Conservation (phyloP, 2,329 filamentous ascomycete genomes). For the Hymenoscyphus fraxineus region DNA sequence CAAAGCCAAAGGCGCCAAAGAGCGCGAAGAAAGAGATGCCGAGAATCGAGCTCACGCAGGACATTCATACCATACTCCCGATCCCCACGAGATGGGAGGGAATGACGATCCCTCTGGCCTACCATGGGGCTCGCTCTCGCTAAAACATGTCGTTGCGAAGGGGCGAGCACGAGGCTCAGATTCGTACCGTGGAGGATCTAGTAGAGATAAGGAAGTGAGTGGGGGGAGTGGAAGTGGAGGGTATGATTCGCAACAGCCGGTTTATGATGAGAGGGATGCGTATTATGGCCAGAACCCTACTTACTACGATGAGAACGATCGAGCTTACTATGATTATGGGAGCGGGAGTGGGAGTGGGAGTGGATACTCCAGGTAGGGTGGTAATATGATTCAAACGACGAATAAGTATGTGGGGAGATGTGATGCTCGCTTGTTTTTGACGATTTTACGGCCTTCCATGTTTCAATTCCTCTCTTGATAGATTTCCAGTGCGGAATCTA, state of each 20-base stretch:
- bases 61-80: slow-evolving; percentile 60
- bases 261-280: slow-evolving; percentile 26
- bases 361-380: slow-evolving; percentile 25
- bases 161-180: slow-evolving; percentile 43
- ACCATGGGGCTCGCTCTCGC: slow-evolving; percentile 67
- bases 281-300: slow-evolving; percentile 20
- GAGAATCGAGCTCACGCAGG: slow-evolving; percentile 62
- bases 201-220: slow-evolving; percentile 25
- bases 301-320: slow-evolving; percentile 17
- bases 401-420: background rate
- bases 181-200: slow-evolving; percentile 37
- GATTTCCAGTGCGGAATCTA: background rate
- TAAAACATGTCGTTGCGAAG: slow-evolving; percentile 48
- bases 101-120: slow-evolving; percentile 59
- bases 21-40: slow-evolving; percentile 59
- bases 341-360: slow-evolving; percentile 31
- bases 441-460: slow-evolving; percentile 11
- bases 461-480: slow-evolving; percentile 4
- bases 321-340: slow-evolving; percentile 32
- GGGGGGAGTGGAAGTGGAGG: slow-evolving; percentile 3
- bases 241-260: slow-evolving; percentile 21
- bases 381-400: background rate
- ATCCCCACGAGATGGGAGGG: slow-evolving; percentile 50
- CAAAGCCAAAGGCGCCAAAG: slow-evolving; percentile 64
- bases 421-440: background rate